Conservation (phyloP, 805 yeast species). For the Babjeviella inositovora region DNA sequence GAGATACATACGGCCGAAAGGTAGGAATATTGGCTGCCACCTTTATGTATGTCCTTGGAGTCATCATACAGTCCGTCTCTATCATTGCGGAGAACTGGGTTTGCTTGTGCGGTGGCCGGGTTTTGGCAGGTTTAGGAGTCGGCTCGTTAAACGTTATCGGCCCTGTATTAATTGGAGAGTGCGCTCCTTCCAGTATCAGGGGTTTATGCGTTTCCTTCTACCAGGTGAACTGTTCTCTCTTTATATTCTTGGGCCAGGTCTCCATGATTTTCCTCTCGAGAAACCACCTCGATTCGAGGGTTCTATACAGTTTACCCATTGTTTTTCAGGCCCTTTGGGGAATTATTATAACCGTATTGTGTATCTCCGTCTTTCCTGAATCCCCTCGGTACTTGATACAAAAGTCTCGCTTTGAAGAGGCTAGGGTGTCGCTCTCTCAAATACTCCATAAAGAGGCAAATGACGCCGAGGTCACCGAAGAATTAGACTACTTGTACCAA, state of each 20-base stretch:
- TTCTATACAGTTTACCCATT: background rate
- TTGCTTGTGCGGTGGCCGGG: background rate
- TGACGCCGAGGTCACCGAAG: background rate
- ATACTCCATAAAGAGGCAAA: background rate
- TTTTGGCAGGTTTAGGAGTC: background rate
- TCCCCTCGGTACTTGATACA: no score
- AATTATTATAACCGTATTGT: background rate
- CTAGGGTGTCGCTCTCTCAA: background rate
- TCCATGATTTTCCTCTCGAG: no score
- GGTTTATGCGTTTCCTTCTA: constrained; percentile 1
- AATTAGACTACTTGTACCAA: background rate
- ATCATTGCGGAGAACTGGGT: background rate
- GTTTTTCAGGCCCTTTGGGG: background rate
- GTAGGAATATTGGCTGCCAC: constrained; percentile 3
- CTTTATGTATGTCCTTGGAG: constrained; percentile 7
- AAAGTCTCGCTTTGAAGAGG: constrained; percentile 1
- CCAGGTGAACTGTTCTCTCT: background rate
- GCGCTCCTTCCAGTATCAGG: background rate
- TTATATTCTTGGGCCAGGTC: background rate
- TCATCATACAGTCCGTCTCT: constrained; percentile 2
- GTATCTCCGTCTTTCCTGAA: no score
- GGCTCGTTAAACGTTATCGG: constrained; percentile 1
- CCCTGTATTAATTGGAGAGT: background rate
- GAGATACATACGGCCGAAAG: constrained; percentile 3
- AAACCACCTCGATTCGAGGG: no score